Percentiles rank a stretch among this genome's conserved stretches.
These are phyloP conservation scores for Moricandia moricandioides DNA, from an alignment of 345 rosid genomes.

Conservation along the genomic window DNA sequence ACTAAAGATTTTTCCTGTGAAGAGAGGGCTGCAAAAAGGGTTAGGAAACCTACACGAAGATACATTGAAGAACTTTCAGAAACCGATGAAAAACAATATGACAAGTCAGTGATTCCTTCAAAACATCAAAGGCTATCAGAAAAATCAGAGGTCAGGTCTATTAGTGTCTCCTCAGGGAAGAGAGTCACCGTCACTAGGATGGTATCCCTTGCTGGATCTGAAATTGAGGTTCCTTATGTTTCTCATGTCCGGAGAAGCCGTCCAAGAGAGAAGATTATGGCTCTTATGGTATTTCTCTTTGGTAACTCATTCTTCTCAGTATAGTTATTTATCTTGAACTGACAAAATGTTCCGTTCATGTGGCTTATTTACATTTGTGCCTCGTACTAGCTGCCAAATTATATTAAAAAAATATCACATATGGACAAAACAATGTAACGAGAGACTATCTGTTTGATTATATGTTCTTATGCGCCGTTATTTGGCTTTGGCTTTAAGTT, in stretches of 20 bases:
- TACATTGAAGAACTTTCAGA: conserved; percentile 95
- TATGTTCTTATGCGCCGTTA: too few relatives aligned
- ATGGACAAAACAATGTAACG: too few relatives aligned
- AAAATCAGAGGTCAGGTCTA: neutral
- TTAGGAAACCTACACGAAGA: conserved; percentile 84
- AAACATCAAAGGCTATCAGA: neutral
- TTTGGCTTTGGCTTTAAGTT: neutral
- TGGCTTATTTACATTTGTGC: too few relatives aligned
- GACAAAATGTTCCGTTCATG: too few relatives aligned
- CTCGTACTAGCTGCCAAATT: too few relatives aligned
- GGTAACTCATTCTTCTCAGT: neutral
- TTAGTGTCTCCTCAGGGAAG: neutral
- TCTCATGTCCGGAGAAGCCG: neutral
- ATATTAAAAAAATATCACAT: too few relatives aligned
- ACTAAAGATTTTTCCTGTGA: conserved; percentile 49
- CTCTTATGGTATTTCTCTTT: neutral
- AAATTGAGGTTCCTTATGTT: neutral
- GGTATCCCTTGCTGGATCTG: neutral
- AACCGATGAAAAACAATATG: conserved; percentile 56
- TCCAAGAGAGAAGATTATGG: neutral
- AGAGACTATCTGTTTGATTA: too few relatives aligned
- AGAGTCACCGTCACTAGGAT: neutral
- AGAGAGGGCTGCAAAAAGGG: conserved; percentile 62
- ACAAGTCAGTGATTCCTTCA: conserved; percentile 32
- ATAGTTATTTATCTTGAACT: too few relatives aligned